Percentiles rank a stretch among this genome's conserved stretches.
Evolutionary conservation across 2,329 filamentous ascomycete species (phyloP).

Genomic region (Penicillium frequentans): DNA sequence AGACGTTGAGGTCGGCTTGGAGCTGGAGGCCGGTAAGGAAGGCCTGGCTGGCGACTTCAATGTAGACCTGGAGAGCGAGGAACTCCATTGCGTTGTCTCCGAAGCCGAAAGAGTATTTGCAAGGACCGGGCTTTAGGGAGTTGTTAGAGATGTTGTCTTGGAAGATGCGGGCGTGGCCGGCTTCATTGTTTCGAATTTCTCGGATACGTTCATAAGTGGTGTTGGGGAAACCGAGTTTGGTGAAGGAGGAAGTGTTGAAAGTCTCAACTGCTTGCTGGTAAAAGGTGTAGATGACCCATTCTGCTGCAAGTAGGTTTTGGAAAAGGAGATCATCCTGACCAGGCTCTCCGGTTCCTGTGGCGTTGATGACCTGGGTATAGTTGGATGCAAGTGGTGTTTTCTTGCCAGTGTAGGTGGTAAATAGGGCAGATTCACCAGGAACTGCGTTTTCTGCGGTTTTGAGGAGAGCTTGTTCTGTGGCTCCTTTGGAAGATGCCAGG

Average conservation of each 20-base stretch:
- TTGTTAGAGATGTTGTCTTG: conserved; percentile 45
- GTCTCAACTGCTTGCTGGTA: conserved; percentile 45
- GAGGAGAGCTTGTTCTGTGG: not conserved
- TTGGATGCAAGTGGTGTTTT: conserved; percentile 5
- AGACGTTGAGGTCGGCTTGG: conserved; percentile 30
- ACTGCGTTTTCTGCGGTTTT: not conserved
- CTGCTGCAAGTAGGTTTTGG: conserved; percentile 47
- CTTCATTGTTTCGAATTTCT: conserved; percentile 50
- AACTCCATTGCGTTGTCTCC: not conserved
- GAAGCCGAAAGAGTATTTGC: conserved; percentile 34
- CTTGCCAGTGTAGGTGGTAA: conserved; percentile 6
- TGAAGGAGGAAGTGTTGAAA: conserved; percentile 41
- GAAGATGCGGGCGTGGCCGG: conserved; percentile 48
- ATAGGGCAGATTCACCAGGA: conserved; percentile 7
- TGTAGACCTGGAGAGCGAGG: conserved; percentile 7
- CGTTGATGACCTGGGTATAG: conserved; percentile 1
- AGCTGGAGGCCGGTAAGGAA: conserved; percentile 11
- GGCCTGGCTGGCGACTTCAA: conserved; percentile 14
- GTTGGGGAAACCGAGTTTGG: conserved; percentile 36
- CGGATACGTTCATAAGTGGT: conserved; percentile 41
- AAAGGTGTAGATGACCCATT: conserved; percentile 49
- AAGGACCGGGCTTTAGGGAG: conserved; percentile 43
- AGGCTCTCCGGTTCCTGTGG: conserved; percentile 1
- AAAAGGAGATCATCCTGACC: conserved; percentile 42
- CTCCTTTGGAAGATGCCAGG: not conserved